A percentile compares a stretch with the other conserved stretches of the same genome.
Conservation (phyloP, 1,284 basidiomycete species). For the Heterobasidion parviporum region DNA sequence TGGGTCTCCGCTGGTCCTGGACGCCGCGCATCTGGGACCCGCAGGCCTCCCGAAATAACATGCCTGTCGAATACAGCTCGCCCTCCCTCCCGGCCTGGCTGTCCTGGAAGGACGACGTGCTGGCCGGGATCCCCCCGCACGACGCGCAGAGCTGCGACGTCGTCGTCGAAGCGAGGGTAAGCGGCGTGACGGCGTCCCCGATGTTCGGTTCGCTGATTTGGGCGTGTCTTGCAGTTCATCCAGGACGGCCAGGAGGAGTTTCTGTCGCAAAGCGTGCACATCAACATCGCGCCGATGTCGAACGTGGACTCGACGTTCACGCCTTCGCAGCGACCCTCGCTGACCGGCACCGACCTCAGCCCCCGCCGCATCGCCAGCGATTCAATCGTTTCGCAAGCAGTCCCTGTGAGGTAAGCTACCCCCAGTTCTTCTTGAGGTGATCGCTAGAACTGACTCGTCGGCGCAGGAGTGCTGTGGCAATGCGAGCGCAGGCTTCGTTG, state of each 20-base stretch:
- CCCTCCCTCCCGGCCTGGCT: conserved; percentile 83
- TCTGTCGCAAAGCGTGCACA: conserved; percentile 55
- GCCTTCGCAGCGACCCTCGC: conserved; percentile 51
- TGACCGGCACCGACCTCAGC: conserved; percentile 37
- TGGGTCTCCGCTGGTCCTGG: conserved; percentile 86
- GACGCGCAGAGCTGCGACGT: conserved; percentile 69
- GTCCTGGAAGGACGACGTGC: conserved; percentile 75
- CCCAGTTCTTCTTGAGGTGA: not conserved
- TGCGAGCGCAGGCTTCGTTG: conserved; percentile 17
- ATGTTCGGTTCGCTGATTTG: not conserved
- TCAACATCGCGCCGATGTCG: conserved; percentile 66
- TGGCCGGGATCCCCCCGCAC: conserved; percentile 64
- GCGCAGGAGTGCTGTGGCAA: conserved; percentile 11
- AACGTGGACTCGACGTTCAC: conserved; percentile 54
- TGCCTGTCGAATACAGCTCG: conserved; percentile 76
- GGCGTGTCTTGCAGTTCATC: conserved; percentile 38
- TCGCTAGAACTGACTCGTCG: not conserved
- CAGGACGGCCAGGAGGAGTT: conserved; percentile 68
- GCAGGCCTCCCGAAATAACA: conserved; percentile 74
- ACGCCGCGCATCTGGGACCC: conserved; percentile 96
- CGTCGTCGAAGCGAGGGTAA: conserved; percentile 63
- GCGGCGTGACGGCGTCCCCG: conserved; percentile 13
- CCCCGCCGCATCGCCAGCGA: conserved; percentile 58
- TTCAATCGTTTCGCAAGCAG: conserved; percentile 33
- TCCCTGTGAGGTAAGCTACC: conserved; percentile 26